Evolutionary conservation across 352 stramenopile genomes (phyloP).

Genomic region (Phytophthora meadii): DNA sequence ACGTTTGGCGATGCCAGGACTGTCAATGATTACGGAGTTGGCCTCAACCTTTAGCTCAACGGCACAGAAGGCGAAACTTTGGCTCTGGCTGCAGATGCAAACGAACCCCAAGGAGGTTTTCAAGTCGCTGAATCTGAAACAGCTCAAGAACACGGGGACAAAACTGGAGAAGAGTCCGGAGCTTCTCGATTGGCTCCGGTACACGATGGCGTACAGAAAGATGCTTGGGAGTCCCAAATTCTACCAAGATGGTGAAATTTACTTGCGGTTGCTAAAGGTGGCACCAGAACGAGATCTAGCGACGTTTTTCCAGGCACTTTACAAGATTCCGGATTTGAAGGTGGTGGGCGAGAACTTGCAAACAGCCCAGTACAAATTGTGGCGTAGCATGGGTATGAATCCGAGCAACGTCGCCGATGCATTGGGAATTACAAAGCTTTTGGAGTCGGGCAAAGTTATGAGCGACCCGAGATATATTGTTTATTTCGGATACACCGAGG

Average conservation of each 20-base stretch:
- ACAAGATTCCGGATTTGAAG: slow-evolving; percentile 6
- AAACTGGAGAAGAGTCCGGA: slow-evolving; percentile 5
- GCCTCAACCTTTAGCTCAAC: neutral
- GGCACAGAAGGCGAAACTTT: neutral
- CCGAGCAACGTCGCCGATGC: neutral
- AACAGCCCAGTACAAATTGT: slow-evolving; percentile 4
- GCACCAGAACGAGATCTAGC: slow-evolving; percentile 5
- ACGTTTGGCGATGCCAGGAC: neutral
- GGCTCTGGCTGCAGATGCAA: neutral
- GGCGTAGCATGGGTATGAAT: neutral
- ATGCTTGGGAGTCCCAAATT: neutral
- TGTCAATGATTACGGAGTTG: neutral
- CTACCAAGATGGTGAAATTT: neutral
- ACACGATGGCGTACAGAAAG: slow-evolving; percentile 3
- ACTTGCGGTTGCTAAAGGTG: slow-evolving; percentile 2
- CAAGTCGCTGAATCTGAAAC: slow-evolving; percentile 2
- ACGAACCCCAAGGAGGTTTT: slow-evolving; percentile 9
- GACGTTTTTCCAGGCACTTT: slow-evolving; percentile 2
- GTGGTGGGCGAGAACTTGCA: slow-evolving; percentile 7
- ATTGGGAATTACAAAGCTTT: neutral
- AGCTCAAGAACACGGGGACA: neutral
- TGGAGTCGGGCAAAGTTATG: slow-evolving; percentile 1
- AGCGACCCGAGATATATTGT: slow-evolving; percentile 3
- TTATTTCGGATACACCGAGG: neutral
- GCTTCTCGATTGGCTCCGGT: slow-evolving; percentile 14